Evolutionary conservation across 1,284 basidiomycete species (phyloP), one percentile per base, ranked within the genome.

Genomic region (Trichosporon coremiiforme): DNA sequence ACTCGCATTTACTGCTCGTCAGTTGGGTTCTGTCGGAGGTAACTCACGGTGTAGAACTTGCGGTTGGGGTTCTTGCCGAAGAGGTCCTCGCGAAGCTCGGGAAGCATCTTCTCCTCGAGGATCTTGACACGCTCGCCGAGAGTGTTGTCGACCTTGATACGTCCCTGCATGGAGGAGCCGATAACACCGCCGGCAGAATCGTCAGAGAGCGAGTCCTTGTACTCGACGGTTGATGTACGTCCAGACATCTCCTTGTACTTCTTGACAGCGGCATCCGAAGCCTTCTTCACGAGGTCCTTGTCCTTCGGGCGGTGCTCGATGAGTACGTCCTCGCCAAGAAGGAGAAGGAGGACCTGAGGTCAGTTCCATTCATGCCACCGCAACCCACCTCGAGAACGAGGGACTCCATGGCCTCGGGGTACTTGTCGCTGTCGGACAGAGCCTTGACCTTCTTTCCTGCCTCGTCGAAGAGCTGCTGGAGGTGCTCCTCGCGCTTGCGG

Each of bases 61-160:
- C 93, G 89, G 85, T 94, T 95, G 79, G 88, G 87, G 81, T 95
- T 95, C 57, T 87, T 84, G 47, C 94, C 94, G 77, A 95, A 96
- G 60, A 96, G 85, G 76, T 93, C 90, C 75, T 86, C 87, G 76
- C 94, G 87, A 75, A 96, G 92, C 84, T 95, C 93, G 1, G 94
- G 94, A 55, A 96, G 85, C 94, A 95, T 95, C 92, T 91, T 88
- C 79, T 95, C 92, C 84, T 97, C 94, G 57, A 97, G 85, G 73
- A 97, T 84, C 76, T 89, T 87, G 78, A 98, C 84, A 65, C 95
- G 88, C 80, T 95, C 94, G 75, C 94, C 93, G 66, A 98, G 86
- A 0, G 94, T 95, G 81, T 98, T 97, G 83, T 97, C 91, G 29
- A 98, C 87, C 41, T 89, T 91, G 81, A 97, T 97, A 66, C 92